Evolutionary conservation across 2,329 filamentous ascomycete genomes (phyloP), one percentile per base, ranked within the genome.

Genomic region (Dothidotthia symphoricarpi): DNA sequence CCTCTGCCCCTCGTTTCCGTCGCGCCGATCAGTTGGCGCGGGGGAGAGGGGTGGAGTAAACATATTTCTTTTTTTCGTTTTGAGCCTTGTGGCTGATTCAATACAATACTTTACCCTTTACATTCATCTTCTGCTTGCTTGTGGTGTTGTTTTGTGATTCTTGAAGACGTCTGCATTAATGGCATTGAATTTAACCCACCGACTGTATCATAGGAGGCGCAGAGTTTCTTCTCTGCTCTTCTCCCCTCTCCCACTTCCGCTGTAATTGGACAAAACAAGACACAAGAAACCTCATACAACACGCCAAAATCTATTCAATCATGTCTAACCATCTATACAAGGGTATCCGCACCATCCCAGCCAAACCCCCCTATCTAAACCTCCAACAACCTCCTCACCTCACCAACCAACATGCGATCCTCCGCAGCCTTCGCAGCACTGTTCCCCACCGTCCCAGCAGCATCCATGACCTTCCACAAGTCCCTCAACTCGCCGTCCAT

Each of bases 381-480:
- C 10, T 63, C 55, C 13, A 57, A 51, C 52, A 57, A 60, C 36
- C 41, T 51, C 55, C 47, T 63, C 3, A 69, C 55, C 30, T 67
- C 66, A 36, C 54, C 62, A 3, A 64, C 49, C 24, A 64, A 43
- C 42, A 69, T 55, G 6, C 61, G 47, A 24, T 57, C 63, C 15
- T 64, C 54, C 3, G 50, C 45, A 11, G 32, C 30, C 38, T 56
- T 57, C 1, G 50, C 59, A 34, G 46, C 42, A 10, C 58, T 39
- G 36, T 51, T 61, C 15, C 47, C 53, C 1, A 95, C 73, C 0
- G 78, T 82, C 3, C 78, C 78, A 22, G 76, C 73, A 0, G 88
- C 86, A 61, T 90, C 88, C 74, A 96, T 78, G 0, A 82, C 83
- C 39, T 79, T 78, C 49, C 89, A 76, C n/a, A 95, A 68, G 61